These are phyloP conservation scores for Amanita exitialis DNA, from an alignment of 768 basidiomycete species.

Conservation along the genomic window DNA sequence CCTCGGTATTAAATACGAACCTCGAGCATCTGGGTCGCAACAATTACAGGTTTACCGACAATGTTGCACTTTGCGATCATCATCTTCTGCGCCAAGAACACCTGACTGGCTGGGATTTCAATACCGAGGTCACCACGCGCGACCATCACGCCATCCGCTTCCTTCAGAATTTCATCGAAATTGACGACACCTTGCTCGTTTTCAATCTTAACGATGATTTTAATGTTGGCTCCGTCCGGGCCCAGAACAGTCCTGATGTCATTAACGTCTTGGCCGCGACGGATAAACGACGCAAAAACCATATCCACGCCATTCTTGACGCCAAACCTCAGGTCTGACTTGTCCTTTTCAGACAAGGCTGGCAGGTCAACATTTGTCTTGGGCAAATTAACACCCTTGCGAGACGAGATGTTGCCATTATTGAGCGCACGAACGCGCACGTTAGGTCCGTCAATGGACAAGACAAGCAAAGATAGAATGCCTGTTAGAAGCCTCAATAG, in stretches of 20 bases:
- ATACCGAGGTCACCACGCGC: constrained; percentile 99
- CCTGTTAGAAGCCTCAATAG: constrained; percentile 24
- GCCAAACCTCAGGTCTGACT: constrained; percentile 88
- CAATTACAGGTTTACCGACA: constrained; percentile 95
- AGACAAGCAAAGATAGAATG: constrained; percentile 87
- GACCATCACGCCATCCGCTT: constrained; percentile 98
- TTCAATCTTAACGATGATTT: constrained; percentile 99
- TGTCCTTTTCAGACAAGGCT: constrained; percentile 96
- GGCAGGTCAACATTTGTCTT: constrained; percentile 97
- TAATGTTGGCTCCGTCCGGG: constrained; percentile 90
- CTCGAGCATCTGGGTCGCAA: constrained; percentile 99
- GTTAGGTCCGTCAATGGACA: constrained; percentile 74
- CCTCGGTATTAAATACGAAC: constrained; percentile 25
- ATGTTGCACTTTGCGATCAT: constrained; percentile 99
- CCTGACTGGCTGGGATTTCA: constrained; percentile 98
- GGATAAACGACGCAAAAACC: constrained; percentile 99
- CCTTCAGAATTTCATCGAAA: constrained; percentile 96
- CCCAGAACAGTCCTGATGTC: constrained; percentile 93
- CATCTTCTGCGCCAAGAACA: constrained; percentile 99
- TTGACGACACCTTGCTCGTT: constrained; percentile 98
- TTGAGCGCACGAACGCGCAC: constrained; percentile 84
- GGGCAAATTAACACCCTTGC: constrained; percentile 98
- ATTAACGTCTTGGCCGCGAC: constrained; percentile 85
- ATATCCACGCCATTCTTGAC: constrained; percentile 98
- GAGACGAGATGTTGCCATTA: constrained; percentile 86